Evolutionary conservation across 2,329 filamentous ascomycete genomes (phyloP).

Genomic region (Keithomyces neogunnii): DNA sequence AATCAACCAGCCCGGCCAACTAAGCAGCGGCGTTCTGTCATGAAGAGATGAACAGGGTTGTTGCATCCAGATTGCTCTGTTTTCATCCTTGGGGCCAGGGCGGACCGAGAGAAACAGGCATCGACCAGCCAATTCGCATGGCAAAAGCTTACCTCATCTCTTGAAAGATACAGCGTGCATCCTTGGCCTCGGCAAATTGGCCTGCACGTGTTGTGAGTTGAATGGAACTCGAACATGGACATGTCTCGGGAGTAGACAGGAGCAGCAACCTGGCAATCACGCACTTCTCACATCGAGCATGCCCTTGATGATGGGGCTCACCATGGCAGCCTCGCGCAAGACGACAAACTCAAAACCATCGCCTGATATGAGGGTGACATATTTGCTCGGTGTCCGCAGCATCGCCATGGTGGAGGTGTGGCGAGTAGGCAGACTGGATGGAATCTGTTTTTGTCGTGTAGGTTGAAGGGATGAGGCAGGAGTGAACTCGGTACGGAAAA

Average conservation of each 20-base stretch:
- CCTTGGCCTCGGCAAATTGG: conserved; percentile 56
- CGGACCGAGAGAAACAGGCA: background rate
- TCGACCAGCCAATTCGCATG: background rate
- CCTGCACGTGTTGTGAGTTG: conserved; percentile 29
- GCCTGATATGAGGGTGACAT: conserved; percentile 67
- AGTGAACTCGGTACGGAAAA: background rate
- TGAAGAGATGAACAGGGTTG: conserved; percentile 15
- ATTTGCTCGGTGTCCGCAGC: conserved; percentile 43
- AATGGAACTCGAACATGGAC: background rate
- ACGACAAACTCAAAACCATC: conserved; percentile 74
- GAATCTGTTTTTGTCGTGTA: background rate
- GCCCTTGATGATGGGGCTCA: conserved; percentile 64
- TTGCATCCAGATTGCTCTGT: conserved; percentile 31
- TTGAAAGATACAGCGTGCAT: conserved; percentile 57
- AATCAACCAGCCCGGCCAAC: conserved; percentile 38
- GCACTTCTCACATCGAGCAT: conserved; percentile 64
- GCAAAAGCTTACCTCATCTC: conserved; percentile 59
- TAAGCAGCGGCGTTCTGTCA: conserved; percentile 33
- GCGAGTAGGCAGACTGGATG: background rate
- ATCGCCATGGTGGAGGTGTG: conserved; percentile 3
- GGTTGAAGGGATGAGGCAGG: background rate
- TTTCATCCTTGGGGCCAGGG: conserved; percentile 23
- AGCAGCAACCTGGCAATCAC: conserved; percentile 10
- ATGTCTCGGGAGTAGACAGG: background rate
- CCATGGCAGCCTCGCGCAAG: conserved; percentile 58